Conservation (phyloP, 495 filamentous ascomycete genomes). For the Haplographium delicatum region DNA sequence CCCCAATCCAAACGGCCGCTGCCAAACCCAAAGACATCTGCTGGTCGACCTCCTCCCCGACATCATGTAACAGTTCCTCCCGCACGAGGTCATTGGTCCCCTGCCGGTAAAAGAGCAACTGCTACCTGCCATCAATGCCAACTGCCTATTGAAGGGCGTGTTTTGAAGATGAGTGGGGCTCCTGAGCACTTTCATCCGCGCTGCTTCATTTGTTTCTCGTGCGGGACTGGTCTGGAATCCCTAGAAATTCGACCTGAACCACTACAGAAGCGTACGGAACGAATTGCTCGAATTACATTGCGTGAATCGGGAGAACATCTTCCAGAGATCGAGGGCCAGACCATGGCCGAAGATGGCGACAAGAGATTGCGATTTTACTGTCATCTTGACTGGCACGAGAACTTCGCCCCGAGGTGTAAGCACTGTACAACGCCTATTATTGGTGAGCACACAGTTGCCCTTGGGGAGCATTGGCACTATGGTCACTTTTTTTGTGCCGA, state of each 20-base stretch:
- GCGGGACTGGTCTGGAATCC: constrained; percentile 81
- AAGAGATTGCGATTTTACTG: constrained; percentile 80
- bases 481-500: constrained; percentile 99
- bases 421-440: constrained; percentile 98
- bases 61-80: constrained; percentile 20
- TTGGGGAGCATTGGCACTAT: constrained; percentile 92
- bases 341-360: constrained; percentile 64
- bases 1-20: constrained; percentile 36
- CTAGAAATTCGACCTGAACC: constrained; percentile 96
- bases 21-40: constrained; percentile 26
- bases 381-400: constrained; percentile 95
- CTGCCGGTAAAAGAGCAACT: constrained; percentile 54
- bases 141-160: constrained; percentile 79
- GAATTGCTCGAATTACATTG: constrained; percentile 63
- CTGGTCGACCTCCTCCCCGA: constrained; percentile 27
- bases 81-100: constrained; percentile 34
- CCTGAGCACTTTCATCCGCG: constrained; percentile 80
- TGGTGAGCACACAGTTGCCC: constrained; percentile 87
- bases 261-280: constrained; percentile 56
- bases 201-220: constrained; percentile 88
- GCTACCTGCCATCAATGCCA: constrained; percentile 81
- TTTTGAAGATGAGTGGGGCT: constrained; percentile 69
- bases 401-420: constrained; percentile 88
- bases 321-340: constrained; percentile 48
- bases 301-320: constrained; percentile 53